Percentiles rank a stretch among this genome's conserved stretches.
These are phyloP conservation scores for Cutaneotrichosporon mucoides DNA, from an alignment of 1,284 basidiomycete genomes.

Conservation along the genomic window DNA sequence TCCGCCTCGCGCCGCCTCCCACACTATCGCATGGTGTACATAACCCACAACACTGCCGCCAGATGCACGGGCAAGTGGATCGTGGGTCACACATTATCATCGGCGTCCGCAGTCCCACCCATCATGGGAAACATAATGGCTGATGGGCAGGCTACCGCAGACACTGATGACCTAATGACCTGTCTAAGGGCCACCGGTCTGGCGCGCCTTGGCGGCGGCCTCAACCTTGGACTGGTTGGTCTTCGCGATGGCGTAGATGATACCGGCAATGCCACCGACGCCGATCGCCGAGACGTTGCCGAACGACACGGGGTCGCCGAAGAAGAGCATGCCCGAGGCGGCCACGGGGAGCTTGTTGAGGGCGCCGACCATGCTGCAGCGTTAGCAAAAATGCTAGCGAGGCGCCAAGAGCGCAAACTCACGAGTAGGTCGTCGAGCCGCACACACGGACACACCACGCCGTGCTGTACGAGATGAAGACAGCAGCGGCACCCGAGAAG, in stretches of 20 bases:
- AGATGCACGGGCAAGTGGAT: no score
- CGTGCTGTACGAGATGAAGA: slow-evolving; percentile 96
- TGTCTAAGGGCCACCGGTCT: slow-evolving; percentile 18
- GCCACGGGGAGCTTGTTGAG: slow-evolving; percentile 98
- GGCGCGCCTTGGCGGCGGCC: slow-evolving; percentile 33
- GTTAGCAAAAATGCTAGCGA: slow-evolving; percentile 4
- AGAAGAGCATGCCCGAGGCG: slow-evolving; percentile 92
- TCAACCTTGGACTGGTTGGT: slow-evolving; percentile 46
- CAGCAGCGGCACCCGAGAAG: slow-evolving; percentile 94
- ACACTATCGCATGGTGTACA: no score
- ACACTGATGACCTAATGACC: not conserved
- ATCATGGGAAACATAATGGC: no score
- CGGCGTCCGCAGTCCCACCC: no score
- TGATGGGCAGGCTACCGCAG: no score
- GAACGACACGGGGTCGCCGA: slow-evolving; percentile 80
- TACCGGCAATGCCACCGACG: slow-evolving; percentile 86
- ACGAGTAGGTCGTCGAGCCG: slow-evolving; percentile 94
- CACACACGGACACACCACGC: slow-evolving; percentile 98
- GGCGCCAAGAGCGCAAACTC: not conserved
- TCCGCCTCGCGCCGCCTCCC: not conserved
- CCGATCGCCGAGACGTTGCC: slow-evolving; percentile 83
- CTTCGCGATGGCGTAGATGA: slow-evolving; percentile 81
- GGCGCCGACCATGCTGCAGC: slow-evolving; percentile 91
- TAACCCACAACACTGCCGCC: no score
- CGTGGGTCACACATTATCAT: no score